A percentile compares a stretch with the other conserved stretches of the same genome.
Evolutionary conservation across 2,329 filamentous ascomycete genomes (phyloP).

Genomic region (Nemania sp.): DNA sequence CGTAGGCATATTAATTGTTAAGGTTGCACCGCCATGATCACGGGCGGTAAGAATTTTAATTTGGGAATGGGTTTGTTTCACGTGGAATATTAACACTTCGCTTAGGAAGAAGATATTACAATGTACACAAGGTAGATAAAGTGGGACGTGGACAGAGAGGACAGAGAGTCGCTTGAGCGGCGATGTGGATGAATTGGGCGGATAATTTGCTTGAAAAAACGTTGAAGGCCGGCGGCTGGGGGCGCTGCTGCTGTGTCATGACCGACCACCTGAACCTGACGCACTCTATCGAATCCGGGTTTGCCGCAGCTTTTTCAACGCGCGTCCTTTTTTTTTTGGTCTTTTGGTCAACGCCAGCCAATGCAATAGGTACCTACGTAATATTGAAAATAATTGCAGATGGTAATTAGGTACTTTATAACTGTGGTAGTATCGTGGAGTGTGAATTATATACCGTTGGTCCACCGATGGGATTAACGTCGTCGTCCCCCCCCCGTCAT

Average conservation of each 20-base stretch:
- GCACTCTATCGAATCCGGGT: not conserved
- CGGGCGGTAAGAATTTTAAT: not conserved
- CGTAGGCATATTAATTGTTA: not conserved
- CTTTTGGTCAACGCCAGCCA: too few relatives aligned
- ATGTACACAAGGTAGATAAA: too few relatives aligned
- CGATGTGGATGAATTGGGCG: not conserved
- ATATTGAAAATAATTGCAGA: too few relatives aligned
- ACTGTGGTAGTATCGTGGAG: too few relatives aligned
- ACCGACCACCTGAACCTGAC: not conserved
- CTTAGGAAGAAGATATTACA: not conserved
- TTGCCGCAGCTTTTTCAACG: too few relatives aligned
- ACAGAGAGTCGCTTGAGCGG: not conserved
- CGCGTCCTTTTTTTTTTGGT: too few relatives aligned
- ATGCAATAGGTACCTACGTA: too few relatives aligned
- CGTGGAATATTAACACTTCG: not conserved
- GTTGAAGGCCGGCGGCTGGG: not conserved
- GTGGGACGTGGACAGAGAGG: not conserved
- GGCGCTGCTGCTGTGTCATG: not conserved
- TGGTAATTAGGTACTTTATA: too few relatives aligned
- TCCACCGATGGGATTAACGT: too few relatives aligned
- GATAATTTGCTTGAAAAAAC: slow-evolving; percentile 4
- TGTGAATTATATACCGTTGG: too few relatives aligned
- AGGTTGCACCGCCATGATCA: not conserved
- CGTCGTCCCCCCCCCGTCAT: too few relatives aligned
- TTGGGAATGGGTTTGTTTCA: not conserved